Evolutionary conservation across 495 filamentous ascomycete genomes (phyloP).

Genomic region (Trichoderma orchidacearum): DNA sequence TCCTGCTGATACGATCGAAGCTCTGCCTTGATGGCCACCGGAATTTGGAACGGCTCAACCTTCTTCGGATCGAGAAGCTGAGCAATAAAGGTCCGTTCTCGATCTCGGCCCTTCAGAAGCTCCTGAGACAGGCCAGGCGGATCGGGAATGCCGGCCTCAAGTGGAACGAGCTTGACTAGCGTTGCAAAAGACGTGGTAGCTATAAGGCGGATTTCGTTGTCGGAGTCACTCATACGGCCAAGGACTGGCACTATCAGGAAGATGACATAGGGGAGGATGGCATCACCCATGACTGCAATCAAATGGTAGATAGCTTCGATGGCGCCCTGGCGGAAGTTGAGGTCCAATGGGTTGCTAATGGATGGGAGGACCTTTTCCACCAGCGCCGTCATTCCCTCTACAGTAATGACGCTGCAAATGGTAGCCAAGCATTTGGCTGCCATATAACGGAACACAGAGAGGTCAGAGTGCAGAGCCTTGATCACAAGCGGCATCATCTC

Average conservation of each 20-base stretch:
- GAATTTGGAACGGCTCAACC: slow-evolving; percentile 84
- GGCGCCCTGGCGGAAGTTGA: slow-evolving; percentile 78
- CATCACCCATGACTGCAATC: slow-evolving; percentile 96
- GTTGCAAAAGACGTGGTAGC: slow-evolving; percentile 96
- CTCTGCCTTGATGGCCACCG: slow-evolving; percentile 92
- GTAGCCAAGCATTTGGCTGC: slow-evolving; percentile 97
- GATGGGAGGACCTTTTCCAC: slow-evolving; percentile 86
- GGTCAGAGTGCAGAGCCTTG: slow-evolving; percentile 68
- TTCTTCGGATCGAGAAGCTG: slow-evolving; percentile 94
- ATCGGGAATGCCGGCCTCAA: slow-evolving; percentile 95
- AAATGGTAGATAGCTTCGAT: slow-evolving; percentile 91
- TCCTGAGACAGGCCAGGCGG: slow-evolving; percentile 84
- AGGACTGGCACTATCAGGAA: slow-evolving; percentile 98
- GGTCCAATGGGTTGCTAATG: slow-evolving; percentile 75
- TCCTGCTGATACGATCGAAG: slow-evolving; percentile 96
- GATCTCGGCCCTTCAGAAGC: slow-evolving; percentile 75
- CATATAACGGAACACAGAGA: slow-evolving; percentile 88
- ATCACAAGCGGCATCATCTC: slow-evolving; percentile 74
- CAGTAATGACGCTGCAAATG: slow-evolving; percentile 87
- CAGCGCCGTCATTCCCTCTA: slow-evolving; percentile 88
- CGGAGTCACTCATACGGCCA: slow-evolving; percentile 97
- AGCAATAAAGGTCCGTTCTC: slow-evolving; percentile 88
- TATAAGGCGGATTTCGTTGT: slow-evolving; percentile 85
- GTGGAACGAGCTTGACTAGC: slow-evolving; percentile 93
- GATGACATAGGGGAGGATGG: slow-evolving; percentile 92